phyloP scores from a whole-genome alignment of 2,329 filamentous ascomycete species.

The Alternaria metachromatica region DNA sequence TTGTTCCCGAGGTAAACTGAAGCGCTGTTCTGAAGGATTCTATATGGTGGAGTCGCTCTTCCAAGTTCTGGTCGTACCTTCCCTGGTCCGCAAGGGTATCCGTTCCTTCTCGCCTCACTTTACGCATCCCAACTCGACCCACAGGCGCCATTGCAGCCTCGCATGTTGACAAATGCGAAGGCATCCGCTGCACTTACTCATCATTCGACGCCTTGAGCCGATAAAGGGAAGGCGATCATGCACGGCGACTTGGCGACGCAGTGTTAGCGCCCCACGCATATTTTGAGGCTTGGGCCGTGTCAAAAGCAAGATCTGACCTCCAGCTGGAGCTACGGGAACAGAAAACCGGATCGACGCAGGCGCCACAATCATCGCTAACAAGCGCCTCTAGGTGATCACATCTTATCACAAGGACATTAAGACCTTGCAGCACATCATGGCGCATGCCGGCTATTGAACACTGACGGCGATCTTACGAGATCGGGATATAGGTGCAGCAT shows the following conservation, averaged over 20 bases:
- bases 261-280: slow-evolving; percentile 7
- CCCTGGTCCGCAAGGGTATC: slow-evolving; percentile 12
- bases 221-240: slow-evolving; percentile 8
- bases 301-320: slow-evolving; percentile 15
- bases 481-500: slow-evolving; percentile 21
- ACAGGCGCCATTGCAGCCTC: slow-evolving; percentile 21
- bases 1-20: slow-evolving; percentile 5
- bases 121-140: slow-evolving; percentile 5
- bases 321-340: slow-evolving; percentile 14
- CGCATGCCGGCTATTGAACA: slow-evolving; percentile 12
- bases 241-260: slow-evolving; percentile 4
- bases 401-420: slow-evolving; percentile 10
- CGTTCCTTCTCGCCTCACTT: slow-evolving; percentile 23
- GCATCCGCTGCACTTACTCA: background rate
- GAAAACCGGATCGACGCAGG: slow-evolving; percentile 14
- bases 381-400: slow-evolving; percentile 11
- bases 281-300: slow-evolving; percentile 6
- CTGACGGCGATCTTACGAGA: slow-evolving; percentile 25
- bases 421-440: slow-evolving; percentile 19
- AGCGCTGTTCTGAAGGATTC: background rate
- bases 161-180: slow-evolving; percentile 11
- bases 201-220: slow-evolving; percentile 7
- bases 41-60: slow-evolving; percentile 14
- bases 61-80: background rate
- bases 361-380: slow-evolving; percentile 11